These are phyloP conservation scores for Acanthochlamys bracteata DNA, from an alignment of 106 monocot species.

Conservation along the genomic window DNA sequence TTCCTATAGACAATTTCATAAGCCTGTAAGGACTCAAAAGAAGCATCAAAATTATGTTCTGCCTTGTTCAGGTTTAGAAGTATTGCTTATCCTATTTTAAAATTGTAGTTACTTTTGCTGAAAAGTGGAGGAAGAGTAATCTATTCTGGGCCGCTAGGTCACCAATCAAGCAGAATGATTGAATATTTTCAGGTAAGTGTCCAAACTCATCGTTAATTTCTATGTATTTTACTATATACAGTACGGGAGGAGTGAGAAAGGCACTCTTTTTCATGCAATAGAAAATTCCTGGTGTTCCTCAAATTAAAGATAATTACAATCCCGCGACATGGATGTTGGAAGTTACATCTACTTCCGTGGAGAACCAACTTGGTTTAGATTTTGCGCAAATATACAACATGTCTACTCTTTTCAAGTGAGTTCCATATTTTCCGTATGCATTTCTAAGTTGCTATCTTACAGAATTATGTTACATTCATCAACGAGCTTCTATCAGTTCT, in stretches of 20 bases:
- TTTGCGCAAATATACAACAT: constrained; percentile 51
- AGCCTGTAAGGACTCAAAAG: too few relatives aligned
- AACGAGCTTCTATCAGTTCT: not conserved
- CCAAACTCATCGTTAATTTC: not conserved
- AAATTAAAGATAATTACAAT: constrained; percentile 62
- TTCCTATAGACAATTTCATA: too few relatives aligned
- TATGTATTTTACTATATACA: not conserved
- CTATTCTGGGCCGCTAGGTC: constrained; percentile 53
- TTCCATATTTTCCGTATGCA: not conserved
- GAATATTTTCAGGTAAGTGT: constrained; percentile 62
- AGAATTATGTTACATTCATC: not conserved
- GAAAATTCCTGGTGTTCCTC: constrained; percentile 53
- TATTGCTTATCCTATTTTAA: not conserved
- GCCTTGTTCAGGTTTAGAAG: not conserved
- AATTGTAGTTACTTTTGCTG: constrained; percentile 49
- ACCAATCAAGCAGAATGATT: constrained; percentile 57
- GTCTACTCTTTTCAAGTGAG: constrained; percentile 40
- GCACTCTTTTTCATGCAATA: constrained; percentile 11
- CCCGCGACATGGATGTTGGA: constrained; percentile 91
- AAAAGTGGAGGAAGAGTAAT: constrained; percentile 66
- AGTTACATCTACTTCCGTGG: constrained; percentile 51
- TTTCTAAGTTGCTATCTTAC: not conserved
- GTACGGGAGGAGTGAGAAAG: too few relatives aligned
- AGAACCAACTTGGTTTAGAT: constrained; percentile 45
- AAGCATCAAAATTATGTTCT: not conserved